Conservation (phyloP, 768 basidiomycete genomes). For the Lentinula edodes region DNA sequence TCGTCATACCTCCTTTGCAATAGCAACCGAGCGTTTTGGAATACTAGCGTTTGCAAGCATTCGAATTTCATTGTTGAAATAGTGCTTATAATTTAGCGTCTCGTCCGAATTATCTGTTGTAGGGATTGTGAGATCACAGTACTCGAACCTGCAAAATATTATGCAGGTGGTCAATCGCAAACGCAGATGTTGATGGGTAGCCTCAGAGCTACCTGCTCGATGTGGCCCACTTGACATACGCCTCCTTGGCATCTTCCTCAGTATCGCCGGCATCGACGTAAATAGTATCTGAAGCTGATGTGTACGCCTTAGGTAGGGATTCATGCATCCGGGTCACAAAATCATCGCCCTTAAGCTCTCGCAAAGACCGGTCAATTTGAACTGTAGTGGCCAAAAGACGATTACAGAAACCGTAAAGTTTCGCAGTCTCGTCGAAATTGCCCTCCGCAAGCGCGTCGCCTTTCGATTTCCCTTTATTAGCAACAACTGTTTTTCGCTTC, state of each 20-base stretch:
- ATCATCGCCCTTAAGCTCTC: conserved; percentile 83
- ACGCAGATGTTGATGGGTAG: background rate
- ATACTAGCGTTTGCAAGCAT: conserved; percentile 83
- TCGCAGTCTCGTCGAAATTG: conserved; percentile 69
- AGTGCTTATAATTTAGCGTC: conserved; percentile 74
- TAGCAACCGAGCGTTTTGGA: conserved; percentile 87
- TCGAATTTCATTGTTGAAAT: conserved; percentile 76
- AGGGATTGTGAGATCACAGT: conserved; percentile 75
- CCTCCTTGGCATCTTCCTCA: conserved; percentile 61
- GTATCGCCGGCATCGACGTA: conserved; percentile 50
- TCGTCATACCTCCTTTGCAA: conserved; percentile 78
- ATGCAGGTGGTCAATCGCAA: background rate
- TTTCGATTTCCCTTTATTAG: conserved; percentile 62
- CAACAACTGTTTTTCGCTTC: conserved; percentile 71
- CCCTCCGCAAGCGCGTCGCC: conserved; percentile 34
- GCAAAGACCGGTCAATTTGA: conserved; percentile 83
- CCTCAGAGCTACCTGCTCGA: conserved; percentile 18
- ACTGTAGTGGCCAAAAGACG: conserved; percentile 79
- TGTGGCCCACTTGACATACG: conserved; percentile 83
- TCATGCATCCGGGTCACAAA: conserved; percentile 78
- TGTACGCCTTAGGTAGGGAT: conserved; percentile 68
- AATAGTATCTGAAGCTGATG: conserved; percentile 32
- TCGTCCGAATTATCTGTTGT: conserved; percentile 38
- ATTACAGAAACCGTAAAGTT: conserved; percentile 75
- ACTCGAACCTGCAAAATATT: conserved; percentile 67